Base-by-base conservation (phyloP, 2,329 filamentous ascomycete genomes). In the Acephala macrosclerotiorum region DNA sequence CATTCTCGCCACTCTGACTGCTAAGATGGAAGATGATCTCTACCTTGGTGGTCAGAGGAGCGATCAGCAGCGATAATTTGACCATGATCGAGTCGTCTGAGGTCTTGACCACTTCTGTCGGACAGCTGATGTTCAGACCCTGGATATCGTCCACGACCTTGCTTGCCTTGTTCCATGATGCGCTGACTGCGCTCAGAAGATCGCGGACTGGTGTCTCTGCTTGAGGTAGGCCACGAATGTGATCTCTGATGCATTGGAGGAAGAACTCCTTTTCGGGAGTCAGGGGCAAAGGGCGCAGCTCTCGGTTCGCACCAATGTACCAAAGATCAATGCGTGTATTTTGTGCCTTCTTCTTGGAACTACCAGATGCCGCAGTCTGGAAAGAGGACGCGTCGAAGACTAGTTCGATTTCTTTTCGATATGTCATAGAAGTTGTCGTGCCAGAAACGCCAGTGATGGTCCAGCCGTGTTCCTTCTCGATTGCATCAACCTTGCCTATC, bases 201-300 rank as follows among this genome's bases (percentile, higher is more conserved):
- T 82, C 80, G 18, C 83, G 81, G 33, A 90, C 80, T 59, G 81
- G 81, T 0, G 86, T 90, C 57, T 82, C 79, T 63, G 82, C 80
- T 75, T 90, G 89, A 14, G 83, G 80, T 49, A 93, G 77, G 1
- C 82, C 85, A 57, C 90, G 87, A 49, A 92, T 80, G 64, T 90
- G 85, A 64, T 91, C 89, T 51, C 89, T 85, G 65, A 94, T 88
- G 72, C 88, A 86, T 73, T 91, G 87, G 8, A 95, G 79, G 75
- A 94, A 92, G 79, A 94, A 94, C 42, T 91, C 89, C 71, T 88
- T 89, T 74, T 91, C 91, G 0, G 85, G 83, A 1, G 88, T 89
- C 60, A 87, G 77, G 0, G 87, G 85, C 36, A 82, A 75, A 11
- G 86, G 80, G 33, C 86, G 81, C n/a, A 80, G 78, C 51, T 86